A percentile compares a stretch with the other conserved stretches of the same genome.
Conservation (phyloP, 371 early-diverging fungal genomes). For the Mucor velutinosus region DNA sequence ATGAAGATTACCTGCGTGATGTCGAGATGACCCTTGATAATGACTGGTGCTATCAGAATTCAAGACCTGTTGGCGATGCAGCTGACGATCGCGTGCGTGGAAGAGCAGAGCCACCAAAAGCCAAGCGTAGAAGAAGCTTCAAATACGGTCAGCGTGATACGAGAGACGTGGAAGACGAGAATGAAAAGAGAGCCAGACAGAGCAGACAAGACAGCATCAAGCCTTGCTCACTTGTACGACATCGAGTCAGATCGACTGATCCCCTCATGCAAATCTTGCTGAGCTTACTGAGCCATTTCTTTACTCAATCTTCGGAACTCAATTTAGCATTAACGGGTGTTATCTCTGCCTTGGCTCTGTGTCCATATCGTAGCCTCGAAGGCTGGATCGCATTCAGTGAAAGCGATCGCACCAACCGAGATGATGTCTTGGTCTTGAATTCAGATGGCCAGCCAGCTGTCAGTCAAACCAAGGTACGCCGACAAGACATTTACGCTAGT, state of each 20-base stretch:
- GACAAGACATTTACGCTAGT: conserved; percentile 38
- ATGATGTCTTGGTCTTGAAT: conserved; percentile 35
- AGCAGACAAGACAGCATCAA: background rate
- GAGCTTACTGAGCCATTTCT: conserved; percentile 72
- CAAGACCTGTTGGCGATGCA: conserved; percentile 33
- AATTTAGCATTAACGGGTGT: conserved; percentile 92
- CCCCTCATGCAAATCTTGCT: conserved; percentile 68
- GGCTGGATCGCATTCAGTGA: conserved; percentile 78
- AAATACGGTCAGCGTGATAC: conserved; percentile 52
- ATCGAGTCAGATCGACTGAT: conserved; percentile 65
- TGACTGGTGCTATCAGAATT: conserved; percentile 61
- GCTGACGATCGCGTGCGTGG: conserved; percentile 15
- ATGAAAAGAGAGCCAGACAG: conserved; percentile 14
- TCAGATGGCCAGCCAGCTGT: conserved; percentile 11
- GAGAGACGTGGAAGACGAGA: conserved; percentile 21
- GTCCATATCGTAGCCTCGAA: conserved; percentile 75
- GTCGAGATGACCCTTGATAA: conserved; percentile 67
- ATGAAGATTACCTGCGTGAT: conserved; percentile 80
- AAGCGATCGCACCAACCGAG: conserved; percentile 52
- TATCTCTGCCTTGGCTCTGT: conserved; percentile 79
- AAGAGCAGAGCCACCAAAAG: conserved; percentile 24
- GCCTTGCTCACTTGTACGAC: conserved; percentile 18
- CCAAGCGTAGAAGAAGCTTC: conserved; percentile 56
- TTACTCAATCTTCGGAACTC: conserved; percentile 84
- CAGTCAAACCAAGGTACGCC: conserved; percentile 17